These are phyloP conservation scores for Penicillium cataractarum DNA, from an alignment of 495 filamentous ascomycete genomes.

Conservation along the genomic window DNA sequence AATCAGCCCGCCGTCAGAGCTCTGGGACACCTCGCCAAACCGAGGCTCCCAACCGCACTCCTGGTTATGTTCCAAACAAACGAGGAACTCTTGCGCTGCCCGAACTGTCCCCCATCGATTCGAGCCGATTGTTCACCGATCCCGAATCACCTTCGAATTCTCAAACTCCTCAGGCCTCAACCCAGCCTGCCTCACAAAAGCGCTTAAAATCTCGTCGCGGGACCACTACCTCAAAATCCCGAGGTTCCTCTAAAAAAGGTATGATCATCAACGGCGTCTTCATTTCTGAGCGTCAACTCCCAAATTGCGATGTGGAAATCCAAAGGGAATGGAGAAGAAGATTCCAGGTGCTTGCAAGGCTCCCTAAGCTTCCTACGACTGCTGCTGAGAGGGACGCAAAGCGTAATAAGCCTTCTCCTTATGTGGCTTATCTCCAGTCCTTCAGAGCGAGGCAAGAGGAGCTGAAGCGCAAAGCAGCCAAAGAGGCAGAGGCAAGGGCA, in stretches of 20 bases:
- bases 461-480: background rate
- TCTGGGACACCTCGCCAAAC: background rate
- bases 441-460: background rate
- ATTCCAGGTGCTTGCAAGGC: background rate
- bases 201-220: background rate
- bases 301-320: background rate
- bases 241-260: background rate
- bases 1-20: background rate
- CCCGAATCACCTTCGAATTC: background rate
- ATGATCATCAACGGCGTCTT: background rate
- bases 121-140: constrained; percentile 9
- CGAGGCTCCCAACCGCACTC: constrained; percentile 5
- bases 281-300: background rate
- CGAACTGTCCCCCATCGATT: constrained; percentile 16
- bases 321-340: background rate
- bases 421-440: background rate
- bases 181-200: background rate
- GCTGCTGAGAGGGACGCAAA: background rate
- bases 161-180: background rate
- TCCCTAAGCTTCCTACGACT: background rate
- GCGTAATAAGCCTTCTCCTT: background rate
- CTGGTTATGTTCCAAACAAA: constrained; percentile 14
- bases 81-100: constrained; percentile 6
- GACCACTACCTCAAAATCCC: background rate
- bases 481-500: background rate